These are phyloP conservation scores for Coniochaeta sp. DNA, from an alignment of 2,329 filamentous ascomycete genomes.

Conservation along the genomic window DNA sequence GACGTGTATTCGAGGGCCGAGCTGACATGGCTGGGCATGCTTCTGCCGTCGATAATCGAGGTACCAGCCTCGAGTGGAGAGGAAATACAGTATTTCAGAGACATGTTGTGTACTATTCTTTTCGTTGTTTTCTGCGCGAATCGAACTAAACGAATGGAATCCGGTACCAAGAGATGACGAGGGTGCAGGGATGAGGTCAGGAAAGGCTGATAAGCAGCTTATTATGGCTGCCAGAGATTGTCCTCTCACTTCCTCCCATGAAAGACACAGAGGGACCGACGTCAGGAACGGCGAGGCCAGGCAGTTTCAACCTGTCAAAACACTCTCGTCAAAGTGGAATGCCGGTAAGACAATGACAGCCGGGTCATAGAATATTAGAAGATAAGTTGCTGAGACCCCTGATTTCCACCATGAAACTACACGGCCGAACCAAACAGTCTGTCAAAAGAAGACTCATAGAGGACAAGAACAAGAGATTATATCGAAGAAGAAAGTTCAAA, in stretches of 20 bases:
- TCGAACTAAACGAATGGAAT: background rate
- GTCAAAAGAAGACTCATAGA: background rate
- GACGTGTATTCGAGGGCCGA: slow-evolving; percentile 53
- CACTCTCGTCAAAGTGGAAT: background rate
- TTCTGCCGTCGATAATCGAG: slow-evolving; percentile 48
- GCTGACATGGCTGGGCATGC: slow-evolving; percentile 46
- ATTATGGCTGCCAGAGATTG: background rate
- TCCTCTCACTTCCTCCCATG: background rate
- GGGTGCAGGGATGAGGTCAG: too few relatives aligned
- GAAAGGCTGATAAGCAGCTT: background rate
- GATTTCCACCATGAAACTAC: background rate
- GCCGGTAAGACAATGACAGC: background rate
- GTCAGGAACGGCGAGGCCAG: background rate
- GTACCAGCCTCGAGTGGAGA: slow-evolving; percentile 55
- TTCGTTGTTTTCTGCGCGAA: background rate
- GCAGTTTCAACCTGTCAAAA: background rate
- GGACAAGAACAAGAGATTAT: background rate
- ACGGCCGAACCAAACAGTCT: background rate
- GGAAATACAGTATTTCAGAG: slow-evolving; percentile 51
- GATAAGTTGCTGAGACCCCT: background rate
- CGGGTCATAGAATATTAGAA: background rate
- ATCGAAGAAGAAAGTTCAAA: background rate
- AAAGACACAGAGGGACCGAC: too few relatives aligned
- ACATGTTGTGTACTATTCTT: slow-evolving; percentile 21
- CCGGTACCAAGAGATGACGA: background rate